These are phyloP conservation scores for Phytophthora aleatoria DNA, from an alignment of 352 stramenopile genomes.

Conservation along the genomic window DNA sequence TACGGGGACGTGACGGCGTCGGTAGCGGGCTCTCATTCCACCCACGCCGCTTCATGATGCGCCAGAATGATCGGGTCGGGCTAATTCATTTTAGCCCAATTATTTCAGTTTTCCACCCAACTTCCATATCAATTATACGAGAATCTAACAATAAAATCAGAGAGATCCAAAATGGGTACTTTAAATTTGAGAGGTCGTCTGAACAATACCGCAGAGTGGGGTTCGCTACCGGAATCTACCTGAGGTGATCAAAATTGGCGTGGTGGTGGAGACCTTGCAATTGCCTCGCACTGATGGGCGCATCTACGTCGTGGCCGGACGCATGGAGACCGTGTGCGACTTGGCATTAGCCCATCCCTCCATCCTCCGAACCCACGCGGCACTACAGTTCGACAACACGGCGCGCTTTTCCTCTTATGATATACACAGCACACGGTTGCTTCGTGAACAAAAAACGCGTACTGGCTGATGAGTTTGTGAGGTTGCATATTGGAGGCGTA, in stretches of 20 bases:
- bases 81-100: too few species aligned
- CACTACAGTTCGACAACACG: slow-evolving; percentile 73
- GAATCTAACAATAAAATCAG: too few species aligned
- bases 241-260: slow-evolving; percentile 72
- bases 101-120: too few species aligned
- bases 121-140: too few species aligned
- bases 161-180: too few species aligned
- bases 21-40: slow-evolving; percentile 10
- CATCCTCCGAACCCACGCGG: slow-evolving; percentile 76
- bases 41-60: slow-evolving; percentile 25
- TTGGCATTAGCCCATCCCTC: slow-evolving; percentile 75
- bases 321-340: slow-evolving; percentile 69
- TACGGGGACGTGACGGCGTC: slow-evolving; percentile 2
- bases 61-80: neutral
- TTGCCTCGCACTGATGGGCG: slow-evolving; percentile 34
- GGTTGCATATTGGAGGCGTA: slow-evolving; percentile 82
- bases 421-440: slow-evolving; percentile 78
- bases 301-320: slow-evolving; percentile 57
- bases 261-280: slow-evolving; percentile 55
- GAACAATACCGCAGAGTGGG: slow-evolving; percentile 53
- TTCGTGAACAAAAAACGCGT: slow-evolving; percentile 85
- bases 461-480: slow-evolving; percentile 48
- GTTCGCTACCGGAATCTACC: slow-evolving; percentile 50
- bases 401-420: slow-evolving; percentile 76
- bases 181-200: too few species aligned